Evolutionary conservation across 1,284 basidiomycete genomes (phyloP), one percentile per base, ranked within the genome.

Genomic region (Puccinia horiana): DNA sequence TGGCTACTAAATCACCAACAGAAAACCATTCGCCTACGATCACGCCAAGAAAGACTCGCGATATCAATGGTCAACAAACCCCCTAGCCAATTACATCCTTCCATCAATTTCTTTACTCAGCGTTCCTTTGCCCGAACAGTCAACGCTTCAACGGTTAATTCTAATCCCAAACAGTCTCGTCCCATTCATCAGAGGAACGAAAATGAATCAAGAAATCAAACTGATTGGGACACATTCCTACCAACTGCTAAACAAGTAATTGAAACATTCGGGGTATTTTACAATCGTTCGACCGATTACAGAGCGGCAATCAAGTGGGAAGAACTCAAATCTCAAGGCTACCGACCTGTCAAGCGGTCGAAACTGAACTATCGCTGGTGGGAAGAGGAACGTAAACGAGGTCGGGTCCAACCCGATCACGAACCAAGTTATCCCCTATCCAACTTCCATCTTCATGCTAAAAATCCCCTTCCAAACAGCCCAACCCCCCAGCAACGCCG

Each of bases 351-450:
- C 56, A 81, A 67, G 61, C 70, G 72, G 18, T 74, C 79, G 2
- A 72, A 72, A 37, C n/a, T 74, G 3, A 54, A 81, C 44, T 63
- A 63, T 54, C 69, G 61, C 26, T 81, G 79, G 79, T 81, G 79
- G 79, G 70, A 81, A 47, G 79, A 81, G 56, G 79, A 81, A 44
- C 56, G 79, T 18, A 56, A 73, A 67, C 52, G 79, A 74, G 79
- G 79, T 12, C 69, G 79, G 23, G 61, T 81, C 23, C 79, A 81
- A 44, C 56, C 72, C 14, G 79, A 81, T 75, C 79, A 81, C 56
- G 69, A 81, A 75, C 42, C 14, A 35, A 81, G 79, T 40, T 65
- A 49, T 23, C 79, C 79, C 18, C 72, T 81, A 18, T 49, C 56
- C 40, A 29, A 26, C 56, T 8, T 26, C 47, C 56, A 76, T 42